phyloP scores from a whole-genome alignment of 2,329 filamentous ascomycete genomes.

The Botrytis porri region DNA sequence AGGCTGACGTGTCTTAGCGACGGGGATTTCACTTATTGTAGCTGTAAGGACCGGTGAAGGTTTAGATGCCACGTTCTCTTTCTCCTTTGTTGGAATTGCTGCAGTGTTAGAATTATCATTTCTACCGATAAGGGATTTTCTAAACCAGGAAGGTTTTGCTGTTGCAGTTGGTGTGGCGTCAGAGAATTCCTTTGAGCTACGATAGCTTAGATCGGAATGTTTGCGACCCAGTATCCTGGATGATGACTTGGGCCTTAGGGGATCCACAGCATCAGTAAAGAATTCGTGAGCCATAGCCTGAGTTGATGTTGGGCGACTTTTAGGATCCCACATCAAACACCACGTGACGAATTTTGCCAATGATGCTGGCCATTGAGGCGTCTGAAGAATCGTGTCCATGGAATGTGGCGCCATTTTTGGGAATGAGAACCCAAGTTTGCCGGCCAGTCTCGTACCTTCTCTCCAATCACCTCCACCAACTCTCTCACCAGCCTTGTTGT shows the following conservation, averaged over 20 bases:
- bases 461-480: conserved; percentile 98
- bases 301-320: conserved; percentile 81
- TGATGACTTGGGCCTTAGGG: conserved; percentile 85
- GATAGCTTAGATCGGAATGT: conserved; percentile 75
- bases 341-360: conserved; percentile 93
- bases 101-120: conserved; percentile 66
- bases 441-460: conserved; percentile 85
- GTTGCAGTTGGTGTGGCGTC: conserved; percentile 57
- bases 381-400: conserved; percentile 88
- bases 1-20: conserved; percentile 47
- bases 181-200: conserved; percentile 61
- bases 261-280: conserved; percentile 88
- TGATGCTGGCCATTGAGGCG: conserved; percentile 86
- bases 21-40: conserved; percentile 41
- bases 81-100: conserved; percentile 43
- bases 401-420: conserved; percentile 98
- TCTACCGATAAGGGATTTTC: conserved; percentile 85
- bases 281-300: conserved; percentile 96
- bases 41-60: conserved; percentile 46
- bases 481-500: conserved; percentile 81
- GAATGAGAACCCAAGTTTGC: conserved; percentile 97
- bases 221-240: conserved; percentile 84
- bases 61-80: conserved; percentile 47
- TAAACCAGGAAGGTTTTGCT: conserved; percentile 93
- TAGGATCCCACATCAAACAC: conserved; percentile 99